Base-by-base conservation (phyloP, 2,329 filamentous ascomycete species). In the Trichoderma oligosporum region DNA sequence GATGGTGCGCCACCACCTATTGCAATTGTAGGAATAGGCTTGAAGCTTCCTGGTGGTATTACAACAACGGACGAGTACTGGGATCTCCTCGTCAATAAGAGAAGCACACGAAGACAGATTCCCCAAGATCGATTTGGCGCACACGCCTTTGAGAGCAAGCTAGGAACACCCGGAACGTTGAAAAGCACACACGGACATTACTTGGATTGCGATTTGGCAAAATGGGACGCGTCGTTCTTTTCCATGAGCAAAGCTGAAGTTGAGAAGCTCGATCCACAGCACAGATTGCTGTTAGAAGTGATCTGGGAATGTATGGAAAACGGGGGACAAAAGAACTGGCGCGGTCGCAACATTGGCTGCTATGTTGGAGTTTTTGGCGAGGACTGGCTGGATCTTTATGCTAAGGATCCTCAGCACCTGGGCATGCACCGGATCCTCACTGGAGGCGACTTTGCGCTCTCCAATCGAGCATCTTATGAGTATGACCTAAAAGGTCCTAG, bases 401-500 rank as follows among this genome's bases (percentile, higher is more conserved):
- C 54, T 16, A 61, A 59, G 20, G 66, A 68, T n/a, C 31, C 60
- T 7, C 62, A 63, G 16, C 41, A 51, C 14, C 48, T 61, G 3
- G 61, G 59, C 9, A 56, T 52, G 6, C 64, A 68, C 27, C 60
- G 65, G 2, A 60, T 65, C 14, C 60, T 64, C 4, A 64, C 67
- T 1, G 56, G 55, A 5, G 66, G 61, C 4, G 63, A 68, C 42
- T 66, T 65, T 48, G 60, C 65, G 20, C 18, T 71, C 4, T 60
- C 70, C n/a, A 74, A 73, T 39, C 62, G 71, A 0, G 53, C 69
- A 0, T 67, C 65, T 2, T 70, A 73, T 29, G 69, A 71, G 31
- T 68, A 67, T 16, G 64, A 70, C 36, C 56, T 74, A 3, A 66
- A 54, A 2, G 71, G 71, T 0, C 71, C 71, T 0, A 68, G 68